Base-by-base conservation (phyloP, 108 stramenopile genomes). In the Cyclotella choctawhatcheeana region DNA sequence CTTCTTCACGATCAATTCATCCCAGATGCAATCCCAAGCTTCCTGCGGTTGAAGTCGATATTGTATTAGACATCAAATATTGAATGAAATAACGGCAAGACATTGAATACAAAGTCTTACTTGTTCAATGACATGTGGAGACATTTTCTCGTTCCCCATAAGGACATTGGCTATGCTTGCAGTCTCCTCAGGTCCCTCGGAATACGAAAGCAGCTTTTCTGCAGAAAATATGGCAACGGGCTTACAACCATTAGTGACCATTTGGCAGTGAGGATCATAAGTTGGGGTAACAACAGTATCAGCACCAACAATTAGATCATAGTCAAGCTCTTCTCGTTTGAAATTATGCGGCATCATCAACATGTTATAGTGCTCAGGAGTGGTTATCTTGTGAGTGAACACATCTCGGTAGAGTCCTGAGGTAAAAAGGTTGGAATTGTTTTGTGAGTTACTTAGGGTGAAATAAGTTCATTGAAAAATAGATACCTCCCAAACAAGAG, bases 21-120 rank as follows among this genome's bases (percentile, higher is more conserved):
- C 21, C 78, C 78, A 79, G 44, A 79, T 74, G 43, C 78, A 79
- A 20, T 69, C 47, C 78, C 78, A 79, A 17, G 78, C 60, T 24
- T 79, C 78, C 10, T 14, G 22, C n/a, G n/a, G n/a, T n/a, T n/a
- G n/a, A n/a, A n/a, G n/a, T n/a, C n/a, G n/a, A n/a, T n/a, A n/a
- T n/a, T n/a, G n/a, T n/a, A n/a, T n/a, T n/a, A n/a, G n/a, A n/a
- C n/a, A n/a, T n/a, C n/a, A n/a, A n/a, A n/a, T n/a, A 5, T 56
- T 71, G 12, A 73, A 73, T 27, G 12, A 6, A 40, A 10, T 12
- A 10, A 40, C 37, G 12, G 12, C 6, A 40, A 40, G 37, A 40
- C 12, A 12, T 10, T 40, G 12, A 40, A 40, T 40, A 12, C 6
- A 12, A 40, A 40, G 12, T 40, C 6, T 40, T 6, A 40, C 37